A percentile compares a stretch with the other conserved stretches of the same genome.
Conservation (phyloP, 768 basidiomycete species). For the Tulasnella sp. region DNA sequence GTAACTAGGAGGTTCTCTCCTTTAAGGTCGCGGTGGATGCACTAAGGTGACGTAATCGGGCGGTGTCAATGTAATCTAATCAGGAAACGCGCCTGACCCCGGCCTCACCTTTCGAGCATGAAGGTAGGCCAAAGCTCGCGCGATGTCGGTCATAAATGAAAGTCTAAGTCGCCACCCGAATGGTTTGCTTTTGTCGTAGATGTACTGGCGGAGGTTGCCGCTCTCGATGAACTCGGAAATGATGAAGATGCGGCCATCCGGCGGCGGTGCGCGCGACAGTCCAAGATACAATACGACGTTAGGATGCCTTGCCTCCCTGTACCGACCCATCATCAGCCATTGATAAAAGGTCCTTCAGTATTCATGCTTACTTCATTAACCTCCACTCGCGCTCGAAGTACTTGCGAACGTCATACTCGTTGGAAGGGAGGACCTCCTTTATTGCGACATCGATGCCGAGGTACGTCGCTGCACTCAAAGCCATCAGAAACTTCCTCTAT, state of each 20-base stretch:
- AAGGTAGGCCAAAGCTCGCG: conserved; percentile 94
- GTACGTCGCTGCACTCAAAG: conserved; percentile 63
- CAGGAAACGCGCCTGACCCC: conserved; percentile 62
- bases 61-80: background rate
- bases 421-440: conserved; percentile 92
- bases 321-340: background rate
- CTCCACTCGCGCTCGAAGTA: conserved; percentile 99
- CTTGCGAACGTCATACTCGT: conserved; percentile 91
- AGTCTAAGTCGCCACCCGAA: conserved; percentile 94
- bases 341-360: background rate
- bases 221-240: conserved; percentile 93
- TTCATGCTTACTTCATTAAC: conserved; percentile 72
- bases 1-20: conserved; percentile 98
- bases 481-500: background rate
- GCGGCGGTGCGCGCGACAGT: conserved; percentile 74
- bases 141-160: conserved; percentile 93
- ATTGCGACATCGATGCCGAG: conserved; percentile 96
- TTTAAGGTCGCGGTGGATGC: conserved; percentile 77
- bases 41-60: conserved; percentile 40
- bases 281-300: conserved; percentile 95
- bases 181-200: conserved; percentile 78
- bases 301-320: conserved; percentile 80
- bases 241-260: conserved; percentile 88
- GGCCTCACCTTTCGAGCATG: conserved; percentile 74
- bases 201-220: conserved; percentile 89